A percentile compares a stretch with the other conserved stretches of the same genome.
These are phyloP conservation scores for Kwoniella dendrophila DNA, from an alignment of 768 basidiomycete species.

Conservation along the genomic window DNA sequence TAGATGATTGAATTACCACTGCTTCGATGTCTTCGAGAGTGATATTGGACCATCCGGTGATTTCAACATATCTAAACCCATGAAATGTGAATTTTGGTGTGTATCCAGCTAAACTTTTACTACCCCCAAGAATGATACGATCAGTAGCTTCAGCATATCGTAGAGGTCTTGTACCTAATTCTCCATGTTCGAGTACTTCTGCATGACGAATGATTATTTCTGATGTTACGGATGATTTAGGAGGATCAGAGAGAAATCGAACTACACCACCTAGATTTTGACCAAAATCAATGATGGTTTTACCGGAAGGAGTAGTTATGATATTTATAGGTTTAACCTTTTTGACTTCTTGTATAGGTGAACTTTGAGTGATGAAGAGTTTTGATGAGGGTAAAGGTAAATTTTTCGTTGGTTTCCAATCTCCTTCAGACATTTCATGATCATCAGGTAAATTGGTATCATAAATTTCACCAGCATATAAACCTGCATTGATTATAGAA, in stretches of 20 bases:
- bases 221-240: neutral
- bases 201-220: slow-evolving; percentile 41
- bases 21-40: slow-evolving; percentile 27
- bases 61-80: slow-evolving; percentile 48
- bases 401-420: neutral
- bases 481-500: slow-evolving; percentile 23
- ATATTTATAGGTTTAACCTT: slow-evolving; percentile 24
- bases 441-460: slow-evolving; percentile 19
- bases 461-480: slow-evolving; percentile 41
- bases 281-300: slow-evolving; percentile 50
- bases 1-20: slow-evolving; percentile 32
- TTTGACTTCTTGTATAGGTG: slow-evolving; percentile 19
- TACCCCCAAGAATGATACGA: slow-evolving; percentile 22
- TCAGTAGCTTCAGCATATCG: slow-evolving; percentile 35
- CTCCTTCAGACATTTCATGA: neutral
- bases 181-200: slow-evolving; percentile 51
- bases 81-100: slow-evolving; percentile 50
- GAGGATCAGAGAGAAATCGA: slow-evolving; percentile 17
- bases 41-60: slow-evolving; percentile 34
- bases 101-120: slow-evolving; percentile 30
- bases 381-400: slow-evolving; percentile 26
- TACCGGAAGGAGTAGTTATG: slow-evolving; percentile 45
- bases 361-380: slow-evolving; percentile 27
- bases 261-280: slow-evolving; percentile 51
- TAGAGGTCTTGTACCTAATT: slow-evolving; percentile 46